These are phyloP conservation scores for Chaetomiaceae sp. DNA, from an alignment of 2,329 filamentous ascomycete genomes.

Conservation along the genomic window DNA sequence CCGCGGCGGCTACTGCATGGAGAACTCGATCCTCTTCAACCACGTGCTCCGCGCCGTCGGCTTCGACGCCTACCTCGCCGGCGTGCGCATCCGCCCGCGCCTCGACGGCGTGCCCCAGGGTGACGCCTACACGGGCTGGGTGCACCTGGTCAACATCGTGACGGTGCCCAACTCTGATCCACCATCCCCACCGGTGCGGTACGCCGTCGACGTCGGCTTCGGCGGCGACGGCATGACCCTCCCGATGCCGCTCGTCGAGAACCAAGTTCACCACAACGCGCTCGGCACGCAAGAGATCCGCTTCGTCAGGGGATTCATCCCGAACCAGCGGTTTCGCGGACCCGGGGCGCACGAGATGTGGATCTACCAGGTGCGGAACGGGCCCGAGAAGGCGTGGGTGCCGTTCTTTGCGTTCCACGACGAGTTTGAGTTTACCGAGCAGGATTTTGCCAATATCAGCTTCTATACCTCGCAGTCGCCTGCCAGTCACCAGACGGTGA, in stretches of 20 bases:
- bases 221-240: conserved; percentile 49
- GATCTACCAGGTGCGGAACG: conserved; percentile 58
- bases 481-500: conserved; percentile 48
- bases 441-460: conserved; percentile 59
- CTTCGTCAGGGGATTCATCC: conserved; percentile 10
- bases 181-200: too few relatives aligned
- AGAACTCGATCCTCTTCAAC: conserved; percentile 48
- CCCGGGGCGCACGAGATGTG: conserved; percentile 46
- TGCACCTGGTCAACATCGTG: conserved; percentile 44
- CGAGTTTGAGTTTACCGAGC: conserved; percentile 56
- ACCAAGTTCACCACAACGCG: conserved; percentile 39
- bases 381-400: conserved; percentile 47
- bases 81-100: conserved; percentile 43
- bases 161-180: too few relatives aligned
- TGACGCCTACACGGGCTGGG: conserved; percentile 31
- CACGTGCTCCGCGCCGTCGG: conserved; percentile 27
- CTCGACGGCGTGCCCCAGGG: conserved; percentile 36
- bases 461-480: conserved; percentile 46
- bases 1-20: conserved; percentile 58
- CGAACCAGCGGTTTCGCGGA: conserved; percentile 27
- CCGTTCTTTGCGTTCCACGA: conserved; percentile 58
- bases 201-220: conserved; percentile 59
- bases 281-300: conserved; percentile 43
- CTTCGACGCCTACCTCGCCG: conserved; percentile 36
- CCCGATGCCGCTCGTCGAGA: conserved; percentile 49